These are phyloP conservation scores for Aureobasidium sp. DNA, from an alignment of 2,329 filamentous ascomycete genomes.

Conservation along the genomic window DNA sequence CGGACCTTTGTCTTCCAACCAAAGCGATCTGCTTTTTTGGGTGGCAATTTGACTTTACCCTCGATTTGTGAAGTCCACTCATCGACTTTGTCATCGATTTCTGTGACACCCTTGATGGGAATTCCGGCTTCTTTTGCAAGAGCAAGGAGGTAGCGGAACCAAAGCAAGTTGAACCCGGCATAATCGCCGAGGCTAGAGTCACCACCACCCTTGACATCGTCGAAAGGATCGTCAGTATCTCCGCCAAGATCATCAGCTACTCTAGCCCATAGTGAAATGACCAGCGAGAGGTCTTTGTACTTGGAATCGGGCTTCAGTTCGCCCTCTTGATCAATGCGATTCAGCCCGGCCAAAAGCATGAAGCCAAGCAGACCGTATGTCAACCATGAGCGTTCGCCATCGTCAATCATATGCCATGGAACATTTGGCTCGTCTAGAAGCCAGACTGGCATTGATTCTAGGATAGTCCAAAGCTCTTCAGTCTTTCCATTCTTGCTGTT, in stretches of 20 bases:
- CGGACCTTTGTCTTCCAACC: conserved; percentile 4
- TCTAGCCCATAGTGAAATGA: neutral
- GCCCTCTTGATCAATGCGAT: neutral
- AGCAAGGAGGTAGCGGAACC: conserved; percentile 2
- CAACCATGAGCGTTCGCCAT: neutral
- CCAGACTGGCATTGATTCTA: neutral
- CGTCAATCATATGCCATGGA: neutral
- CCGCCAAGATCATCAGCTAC: neutral
- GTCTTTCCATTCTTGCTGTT: neutral
- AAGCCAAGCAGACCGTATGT: neutral
- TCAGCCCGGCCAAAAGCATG: neutral
- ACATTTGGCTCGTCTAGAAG: neutral
- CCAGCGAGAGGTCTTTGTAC: neutral
- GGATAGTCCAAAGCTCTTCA: conserved; percentile 3
- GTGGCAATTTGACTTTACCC: neutral
- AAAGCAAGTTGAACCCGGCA: neutral
- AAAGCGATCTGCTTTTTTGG: neutral
- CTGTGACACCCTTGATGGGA: neutral
- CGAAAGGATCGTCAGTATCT: neutral
- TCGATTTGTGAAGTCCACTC: neutral
- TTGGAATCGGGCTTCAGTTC: neutral
- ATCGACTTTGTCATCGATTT: neutral
- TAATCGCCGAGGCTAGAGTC: neutral
- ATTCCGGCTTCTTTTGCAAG: neutral
- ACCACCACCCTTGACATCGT: neutral